Conservation (phyloP, 306 rosid species). For the Glycine tomentella region DNA sequence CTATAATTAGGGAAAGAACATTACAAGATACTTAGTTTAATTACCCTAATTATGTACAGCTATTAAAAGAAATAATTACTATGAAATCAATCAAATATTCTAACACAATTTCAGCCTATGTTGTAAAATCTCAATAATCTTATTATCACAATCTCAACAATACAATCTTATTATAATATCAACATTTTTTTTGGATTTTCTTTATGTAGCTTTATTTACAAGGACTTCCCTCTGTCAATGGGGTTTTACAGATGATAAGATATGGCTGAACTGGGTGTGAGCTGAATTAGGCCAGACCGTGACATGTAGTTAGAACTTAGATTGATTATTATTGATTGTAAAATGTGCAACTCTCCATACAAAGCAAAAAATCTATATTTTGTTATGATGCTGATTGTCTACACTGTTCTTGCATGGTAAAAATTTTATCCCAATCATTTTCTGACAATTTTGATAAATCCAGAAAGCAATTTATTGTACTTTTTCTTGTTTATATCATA, state of each 20-base stretch:
- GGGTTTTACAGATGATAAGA: neutral
- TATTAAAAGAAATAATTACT: neutral
- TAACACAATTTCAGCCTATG: neutral
- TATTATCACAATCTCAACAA: too few species aligned
- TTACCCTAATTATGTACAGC: too few species aligned
- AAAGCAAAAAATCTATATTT: neutral
- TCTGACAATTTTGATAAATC: slow-evolving; percentile 20
- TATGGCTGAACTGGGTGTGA: slow-evolving; percentile 12
- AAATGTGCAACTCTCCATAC: slow-evolving; percentile 6
- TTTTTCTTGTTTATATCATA: neutral
- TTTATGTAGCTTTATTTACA: neutral
- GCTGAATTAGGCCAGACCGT: slow-evolving; percentile 12
- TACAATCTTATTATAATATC: neutral
- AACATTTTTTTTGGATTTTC: neutral
- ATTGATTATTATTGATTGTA: neutral
- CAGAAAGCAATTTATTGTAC: neutral
- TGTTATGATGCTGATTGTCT: neutral
- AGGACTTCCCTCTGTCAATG: slow-evolving; percentile 1
- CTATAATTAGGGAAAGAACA: too few species aligned
- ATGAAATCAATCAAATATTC: neutral
- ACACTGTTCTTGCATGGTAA: neutral
- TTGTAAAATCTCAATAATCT: too few species aligned
- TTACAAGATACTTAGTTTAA: too few species aligned
- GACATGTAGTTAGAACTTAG: neutral
- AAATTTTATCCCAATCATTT: neutral